Base-by-base conservation (phyloP, 768 basidiomycete genomes). In the Bullera alba region DNA sequence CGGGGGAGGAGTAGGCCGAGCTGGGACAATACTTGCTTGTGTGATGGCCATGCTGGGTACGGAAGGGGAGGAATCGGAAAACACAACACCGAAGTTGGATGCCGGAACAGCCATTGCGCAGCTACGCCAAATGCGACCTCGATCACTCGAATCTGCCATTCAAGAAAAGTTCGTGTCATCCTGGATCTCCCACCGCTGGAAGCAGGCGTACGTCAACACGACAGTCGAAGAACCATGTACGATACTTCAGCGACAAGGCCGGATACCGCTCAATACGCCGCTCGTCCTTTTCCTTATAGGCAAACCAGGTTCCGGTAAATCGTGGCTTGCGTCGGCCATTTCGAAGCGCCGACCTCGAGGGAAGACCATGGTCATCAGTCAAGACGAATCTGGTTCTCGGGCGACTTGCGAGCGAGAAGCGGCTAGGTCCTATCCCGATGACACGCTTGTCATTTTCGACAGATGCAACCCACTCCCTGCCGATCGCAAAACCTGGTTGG, bases 1-100 rank as follows among this genome's bases (percentile, higher is more conserved):
- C 58, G 81, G 80, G 3, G 81, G 80, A 5, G 82, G 81, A 2
- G 81, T 81, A 54, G 81, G 81, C 0, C 76, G 81, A 8, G 80
- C 81, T 21, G 81, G 82, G 15, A 81, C 80, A 1, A 79, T 82
- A 0, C 77, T 79, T 4, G 82, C 81, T 0, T 81, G 81, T 54
- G 81, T 80, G 55, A 71, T 83, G 41, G 76, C 76, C 23, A 80
- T 80, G 0, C 80, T 75, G 59, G 80, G 81, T 1, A 82, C 81
- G 66, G 63, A 66, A 14, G 72, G 67, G 28, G 77, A 78, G n/a
- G 58, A 64, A n/a, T 55, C 61, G n/a, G 42, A 62, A 23, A 75
- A 78, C 8, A 10, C 10, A 10, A 10, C 32, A 39, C 81, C 81
- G 2, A 71, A 74, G 35, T 72, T 81, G 65, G 54, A 78, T 6